Base-by-base conservation (phyloP, 176 grass and related monocot species). In the Zoysia pacifica region DNA sequence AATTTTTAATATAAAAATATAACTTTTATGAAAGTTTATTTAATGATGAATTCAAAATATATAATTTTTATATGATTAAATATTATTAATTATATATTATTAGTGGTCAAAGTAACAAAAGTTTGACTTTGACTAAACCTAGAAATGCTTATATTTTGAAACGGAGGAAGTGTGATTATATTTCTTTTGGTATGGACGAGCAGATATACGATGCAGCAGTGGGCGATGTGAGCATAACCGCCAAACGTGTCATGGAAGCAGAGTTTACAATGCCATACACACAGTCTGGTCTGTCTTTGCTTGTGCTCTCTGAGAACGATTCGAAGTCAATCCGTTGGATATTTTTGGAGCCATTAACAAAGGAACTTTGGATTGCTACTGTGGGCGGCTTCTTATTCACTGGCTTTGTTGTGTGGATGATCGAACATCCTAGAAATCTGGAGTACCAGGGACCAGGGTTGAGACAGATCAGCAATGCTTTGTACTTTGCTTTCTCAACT, bases 181-280 rank as follows among this genome's bases (percentile, higher is more conserved):
- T 5, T 42, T 40, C 5, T 48, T 53, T 76, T 11, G 4, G 42
- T 1, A 15, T 16, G 18, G 51, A 35, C 37, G 38, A 42, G 56
- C 79, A 93, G 91, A 88, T 83, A 0, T 86, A 78, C 12, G 91
- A 94, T 64, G 88, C 83, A 1, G 89, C 83, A n/a, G 85, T 87
- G 4, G 89, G 89, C 15, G 89, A 91, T 45, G 70, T 79, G 40
- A 93, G 90, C 5, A 97, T 97, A 9, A 70, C 81, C 5, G 65
- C 77, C 0, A 67, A 87, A 28, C 79, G 90, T 58, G 67, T 77
- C 4, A 83, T 36, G 19, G 16, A 62, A n/a, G 93, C 85, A 35
- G 88, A 91, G 44, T 97, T 91, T 18, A 93, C 88, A 20, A 86
- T 91, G 88, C 90, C 90, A 12, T 97, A 91, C 58, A 77, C 81